A percentile compares a stretch with the other conserved stretches of the same genome.
phyloP scores from a whole-genome alignment of 2,329 filamentous ascomycete species.

The Aspergillus sp. region DNA sequence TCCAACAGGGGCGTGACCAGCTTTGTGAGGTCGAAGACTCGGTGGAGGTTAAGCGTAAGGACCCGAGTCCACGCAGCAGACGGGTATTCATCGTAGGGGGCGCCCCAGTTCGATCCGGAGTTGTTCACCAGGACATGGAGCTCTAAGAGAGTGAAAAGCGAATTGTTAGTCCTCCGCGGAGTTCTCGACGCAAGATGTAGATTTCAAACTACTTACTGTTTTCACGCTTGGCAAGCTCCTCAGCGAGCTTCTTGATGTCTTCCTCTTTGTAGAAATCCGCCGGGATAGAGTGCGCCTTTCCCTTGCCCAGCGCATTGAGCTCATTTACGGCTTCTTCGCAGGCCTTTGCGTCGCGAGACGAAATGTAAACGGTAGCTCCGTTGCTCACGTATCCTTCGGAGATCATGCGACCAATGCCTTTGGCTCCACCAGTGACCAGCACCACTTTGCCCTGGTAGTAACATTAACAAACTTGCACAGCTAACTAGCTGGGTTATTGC shows the following conservation, averaged over 20 bases:
- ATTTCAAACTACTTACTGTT: conserved; percentile 51
- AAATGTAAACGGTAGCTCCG: conserved; percentile 54
- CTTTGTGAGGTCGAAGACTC: conserved; percentile 50
- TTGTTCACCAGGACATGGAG: conserved; percentile 53
- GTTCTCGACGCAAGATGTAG: not conserved
- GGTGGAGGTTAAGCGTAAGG: conserved; percentile 56
- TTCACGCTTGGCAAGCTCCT: conserved; percentile 49
- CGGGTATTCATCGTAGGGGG: conserved; percentile 58
- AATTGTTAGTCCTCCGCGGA: not conserved
- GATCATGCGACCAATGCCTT: conserved; percentile 56
- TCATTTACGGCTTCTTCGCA: conserved; percentile 48
- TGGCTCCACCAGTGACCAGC: conserved; percentile 53
- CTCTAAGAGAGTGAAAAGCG: conserved; percentile 30
- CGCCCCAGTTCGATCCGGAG: conserved; percentile 56
- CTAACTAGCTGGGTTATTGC: not conserved
- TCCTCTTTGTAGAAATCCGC: conserved; percentile 55
- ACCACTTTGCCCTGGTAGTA: conserved; percentile 43
- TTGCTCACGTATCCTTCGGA: conserved; percentile 55
- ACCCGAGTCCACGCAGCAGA: conserved; percentile 59
- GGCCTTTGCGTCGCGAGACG: conserved; percentile 53
- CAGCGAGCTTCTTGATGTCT: conserved; percentile 49
- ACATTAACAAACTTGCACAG: not conserved
- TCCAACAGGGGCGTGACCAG: conserved; percentile 49
- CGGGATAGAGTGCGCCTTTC: conserved; percentile 51
- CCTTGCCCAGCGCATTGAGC: conserved; percentile 53